Evolutionary conservation across 164 flowering plant species (phyloP).

Genomic region (Chloranthus sessilifolius): DNA sequence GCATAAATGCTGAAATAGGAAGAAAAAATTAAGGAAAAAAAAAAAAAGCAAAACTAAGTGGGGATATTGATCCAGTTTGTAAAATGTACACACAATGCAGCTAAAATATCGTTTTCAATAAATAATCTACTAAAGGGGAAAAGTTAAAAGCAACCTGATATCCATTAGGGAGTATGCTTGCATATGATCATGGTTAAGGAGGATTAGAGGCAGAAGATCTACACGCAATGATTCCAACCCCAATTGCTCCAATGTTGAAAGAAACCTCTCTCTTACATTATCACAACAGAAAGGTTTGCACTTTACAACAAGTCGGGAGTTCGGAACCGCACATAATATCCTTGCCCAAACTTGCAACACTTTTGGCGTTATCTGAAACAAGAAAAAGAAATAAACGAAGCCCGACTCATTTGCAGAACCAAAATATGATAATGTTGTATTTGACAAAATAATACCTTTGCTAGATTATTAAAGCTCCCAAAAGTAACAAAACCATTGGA

Average conservation of each 20-base stretch:
- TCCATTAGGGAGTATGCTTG: slow-evolving; percentile 98
- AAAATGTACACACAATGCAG: no score
- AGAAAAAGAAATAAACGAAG: slow-evolving; percentile 1
- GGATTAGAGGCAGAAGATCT: slow-evolving; percentile 93
- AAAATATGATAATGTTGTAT: no score
- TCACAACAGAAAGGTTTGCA: slow-evolving; percentile 98
- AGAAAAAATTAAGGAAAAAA: no score
- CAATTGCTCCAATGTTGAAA: slow-evolving; percentile 79
- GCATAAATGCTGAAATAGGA: no score
- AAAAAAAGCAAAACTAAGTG: no score
- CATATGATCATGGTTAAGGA: slow-evolving; percentile 98
- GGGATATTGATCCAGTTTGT: no score
- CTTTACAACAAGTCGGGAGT: slow-evolving; percentile 94
- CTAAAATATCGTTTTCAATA: no score
- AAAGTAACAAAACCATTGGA: slow-evolving; percentile 92
- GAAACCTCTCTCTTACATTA: slow-evolving; percentile 80
- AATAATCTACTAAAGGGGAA: no score
- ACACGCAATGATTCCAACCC: slow-evolving; percentile 92
- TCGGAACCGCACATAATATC: slow-evolving; percentile 88
- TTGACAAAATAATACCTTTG: no score
- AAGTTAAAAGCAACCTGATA: no score
- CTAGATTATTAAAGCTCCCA: slow-evolving; percentile 97
- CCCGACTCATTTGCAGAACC: no score
- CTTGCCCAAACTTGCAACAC: slow-evolving; percentile 96
- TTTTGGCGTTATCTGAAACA: slow-evolving; percentile 86